Evolutionary conservation across 2,329 filamentous ascomycete species (phyloP).

Genomic region (Hypoxylon sp.): DNA sequence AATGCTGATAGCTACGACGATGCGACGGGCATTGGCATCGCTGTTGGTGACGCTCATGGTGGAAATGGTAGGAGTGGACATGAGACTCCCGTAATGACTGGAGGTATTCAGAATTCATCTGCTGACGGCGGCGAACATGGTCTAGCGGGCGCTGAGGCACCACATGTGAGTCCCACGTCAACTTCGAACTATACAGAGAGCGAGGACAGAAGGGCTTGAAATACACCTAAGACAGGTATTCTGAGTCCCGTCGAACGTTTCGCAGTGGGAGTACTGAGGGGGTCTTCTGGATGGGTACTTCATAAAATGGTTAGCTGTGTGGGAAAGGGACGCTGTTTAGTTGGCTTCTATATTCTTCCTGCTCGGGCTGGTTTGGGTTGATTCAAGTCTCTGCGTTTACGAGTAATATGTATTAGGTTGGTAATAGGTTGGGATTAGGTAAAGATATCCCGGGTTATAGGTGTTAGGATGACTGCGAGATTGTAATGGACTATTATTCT

Average conservation of each 20-base stretch:
- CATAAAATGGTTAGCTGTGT: neutral
- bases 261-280: neutral
- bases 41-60: slow-evolving; percentile 1
- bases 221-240: neutral
- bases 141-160: slow-evolving; percentile 26
- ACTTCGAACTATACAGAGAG: slow-evolving; percentile 28
- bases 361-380: neutral
- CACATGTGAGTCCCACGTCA: slow-evolving; percentile 32
- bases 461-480: slow-evolving; percentile 17
- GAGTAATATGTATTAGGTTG: slow-evolving; percentile 6
- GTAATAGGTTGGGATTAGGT: neutral
- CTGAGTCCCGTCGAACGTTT: neutral
- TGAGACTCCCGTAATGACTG: slow-evolving; percentile 36
- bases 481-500: neutral
- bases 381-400: slow-evolving; percentile 12
- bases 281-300: neutral
- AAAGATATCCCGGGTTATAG: neutral
- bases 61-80: slow-evolving; percentile 1
- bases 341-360: slow-evolving; percentile 24
- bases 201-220: slow-evolving; percentile 8
- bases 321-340: slow-evolving; percentile 6
- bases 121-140: slow-evolving; percentile 27
- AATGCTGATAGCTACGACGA: slow-evolving; percentile 55
- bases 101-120: slow-evolving; percentile 21
- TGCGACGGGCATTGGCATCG: slow-evolving; percentile 3